These are phyloP conservation scores for Yarrowia porcina DNA, from an alignment of 805 yeast species.

Conservation along the genomic window DNA sequence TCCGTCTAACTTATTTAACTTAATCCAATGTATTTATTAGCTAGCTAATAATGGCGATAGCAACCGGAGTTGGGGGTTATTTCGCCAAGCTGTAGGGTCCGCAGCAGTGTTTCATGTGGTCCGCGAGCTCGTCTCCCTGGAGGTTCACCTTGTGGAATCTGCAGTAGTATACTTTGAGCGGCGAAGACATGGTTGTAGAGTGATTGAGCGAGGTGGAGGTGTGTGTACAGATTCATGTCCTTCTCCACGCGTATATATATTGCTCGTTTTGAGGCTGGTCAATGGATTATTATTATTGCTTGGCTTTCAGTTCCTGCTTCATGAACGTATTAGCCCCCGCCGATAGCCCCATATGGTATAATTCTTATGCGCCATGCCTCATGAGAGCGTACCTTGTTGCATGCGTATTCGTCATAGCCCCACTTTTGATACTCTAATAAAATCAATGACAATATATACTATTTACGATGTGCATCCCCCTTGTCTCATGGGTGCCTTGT, in stretches of 20 bases:
- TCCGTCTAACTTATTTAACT: neutral
- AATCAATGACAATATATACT: constrained; percentile 7
- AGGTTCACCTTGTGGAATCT: neutral
- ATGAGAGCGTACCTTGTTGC: neutral
- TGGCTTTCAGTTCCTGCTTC: neutral
- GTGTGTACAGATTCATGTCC: neutral
- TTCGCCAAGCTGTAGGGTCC: neutral
- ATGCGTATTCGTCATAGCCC: neutral
- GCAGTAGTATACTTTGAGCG: neutral
- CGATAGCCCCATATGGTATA: neutral
- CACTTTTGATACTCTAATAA: neutral
- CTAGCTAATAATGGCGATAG: too few species aligned
- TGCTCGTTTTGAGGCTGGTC: neutral
- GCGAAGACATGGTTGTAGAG: neutral
- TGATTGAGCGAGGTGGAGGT: neutral
- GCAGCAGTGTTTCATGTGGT: neutral
- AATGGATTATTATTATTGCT: neutral
- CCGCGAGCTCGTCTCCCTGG: neutral
- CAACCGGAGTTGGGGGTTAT: too few species aligned
- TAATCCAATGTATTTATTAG: neutral
- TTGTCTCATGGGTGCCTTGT: neutral
- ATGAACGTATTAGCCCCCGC: neutral
- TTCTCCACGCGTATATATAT: neutral
- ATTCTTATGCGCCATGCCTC: neutral
- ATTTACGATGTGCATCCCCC: neutral